Base-by-base conservation (phyloP, 768 basidiomycete species). In the Filobasidium wieringae region DNA sequence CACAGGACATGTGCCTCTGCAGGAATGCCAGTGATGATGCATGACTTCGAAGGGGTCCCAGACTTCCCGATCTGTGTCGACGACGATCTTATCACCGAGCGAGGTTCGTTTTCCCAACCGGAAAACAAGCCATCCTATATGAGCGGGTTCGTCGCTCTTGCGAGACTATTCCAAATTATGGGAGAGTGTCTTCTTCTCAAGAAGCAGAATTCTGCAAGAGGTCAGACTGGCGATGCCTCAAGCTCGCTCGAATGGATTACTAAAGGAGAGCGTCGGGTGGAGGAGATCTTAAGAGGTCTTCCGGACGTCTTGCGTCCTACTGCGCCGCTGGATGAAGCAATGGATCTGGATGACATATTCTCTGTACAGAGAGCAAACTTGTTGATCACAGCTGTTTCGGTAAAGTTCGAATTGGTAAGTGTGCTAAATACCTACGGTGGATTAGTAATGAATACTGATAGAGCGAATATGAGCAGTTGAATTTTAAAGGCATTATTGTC, bases 331-430 rank as follows among this genome's bases (percentile, higher is more conserved):
- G 49, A 30, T 12, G 22, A 14, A 4, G 14, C 5, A 4, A 34
- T 51, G n/a, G 54, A 62, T 17, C 49, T 52, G 34, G 58, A 56
- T 26, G 60, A 55, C 27, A 47, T 60, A 45, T 62, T 58, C 53
- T 63, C 65, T 1, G 65, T 62, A 14, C 67, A 68, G 52, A 39
- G 64, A 45, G 65, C 64, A 19, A 68, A 68, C 52, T 57, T 66
- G 4, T 52, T 66, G 34, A 65, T 66, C 45, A 66, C 67, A 1
- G 67, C 67, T 22, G 53, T 66, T 7, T 62, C 55, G 34, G 62
- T 57, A 0, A 64, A 66, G 58, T 62, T 68, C 54, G 62, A 64
- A 9, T 32, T 66, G 51, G 67, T 68, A 31, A 62, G 67, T 64
- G 2, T 1, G 37, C 7, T 45, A 8, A 24, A 6, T 6, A 2